These are phyloP conservation scores for Arthrinium phaeospermum DNA, from an alignment of 2,329 filamentous ascomycete genomes.

Conservation along the genomic window DNA sequence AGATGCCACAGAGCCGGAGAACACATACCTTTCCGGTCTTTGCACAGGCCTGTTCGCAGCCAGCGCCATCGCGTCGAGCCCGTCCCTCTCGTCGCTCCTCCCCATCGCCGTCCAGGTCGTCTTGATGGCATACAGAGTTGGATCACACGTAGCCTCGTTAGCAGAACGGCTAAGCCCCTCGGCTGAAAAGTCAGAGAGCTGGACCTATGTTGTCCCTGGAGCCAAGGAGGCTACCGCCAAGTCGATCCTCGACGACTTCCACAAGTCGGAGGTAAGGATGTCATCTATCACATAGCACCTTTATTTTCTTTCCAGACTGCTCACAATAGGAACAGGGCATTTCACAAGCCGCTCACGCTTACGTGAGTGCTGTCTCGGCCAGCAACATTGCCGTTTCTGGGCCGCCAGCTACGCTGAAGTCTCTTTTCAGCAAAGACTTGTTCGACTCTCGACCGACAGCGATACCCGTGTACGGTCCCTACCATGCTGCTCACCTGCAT, in stretches of 20 bases:
- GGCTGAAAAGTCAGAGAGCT: conserved; percentile 58
- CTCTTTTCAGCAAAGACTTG: conserved; percentile 47
- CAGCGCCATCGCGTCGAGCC: conserved; percentile 68
- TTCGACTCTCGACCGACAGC: conserved; percentile 50
- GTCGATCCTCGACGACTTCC: conserved; percentile 61
- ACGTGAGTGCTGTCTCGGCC: conserved; percentile 58
- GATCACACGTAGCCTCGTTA: conserved; percentile 59
- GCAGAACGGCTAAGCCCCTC: conserved; percentile 51
- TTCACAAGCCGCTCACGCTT: conserved; percentile 52
- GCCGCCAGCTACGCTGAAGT: conserved; percentile 54
- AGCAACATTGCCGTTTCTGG: conserved; percentile 60
- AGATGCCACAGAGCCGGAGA: conserved; percentile 54
- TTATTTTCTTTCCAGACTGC: neutral
- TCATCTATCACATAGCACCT: conserved; percentile 18
- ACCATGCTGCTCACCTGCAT: conserved; percentile 62
- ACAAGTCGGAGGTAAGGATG: conserved; percentile 55
- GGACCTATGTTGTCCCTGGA: conserved; percentile 70
- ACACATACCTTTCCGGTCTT: conserved; percentile 65
- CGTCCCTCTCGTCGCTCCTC: conserved; percentile 65
- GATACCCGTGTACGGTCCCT: conserved; percentile 61
- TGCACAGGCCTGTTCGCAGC: conserved; percentile 75
- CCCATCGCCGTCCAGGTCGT: conserved; percentile 68
- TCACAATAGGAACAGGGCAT: conserved; percentile 40
- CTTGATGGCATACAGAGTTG: conserved; percentile 69
- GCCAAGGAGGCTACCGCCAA: conserved; percentile 57